Percentiles rank a stretch among this genome's conserved stretches.
Evolutionary conservation across 2,329 filamentous ascomycete species (phyloP).

Genomic region (Talaromyces sp.): DNA sequence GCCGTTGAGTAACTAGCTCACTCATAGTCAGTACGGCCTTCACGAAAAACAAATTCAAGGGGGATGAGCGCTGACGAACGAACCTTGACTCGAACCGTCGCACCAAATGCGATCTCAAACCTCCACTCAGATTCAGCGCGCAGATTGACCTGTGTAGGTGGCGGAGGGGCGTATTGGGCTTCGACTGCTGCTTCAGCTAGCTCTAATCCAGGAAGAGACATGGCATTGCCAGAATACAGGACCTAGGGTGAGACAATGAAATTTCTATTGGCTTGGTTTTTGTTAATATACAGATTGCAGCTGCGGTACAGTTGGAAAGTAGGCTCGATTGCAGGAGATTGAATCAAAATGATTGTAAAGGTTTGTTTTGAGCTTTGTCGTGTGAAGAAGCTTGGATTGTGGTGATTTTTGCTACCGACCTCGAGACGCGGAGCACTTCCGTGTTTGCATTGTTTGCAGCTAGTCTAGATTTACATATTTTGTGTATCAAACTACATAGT

Average conservation of each 20-base stretch:
- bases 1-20: constrained; percentile 65
- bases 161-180: constrained; percentile 36
- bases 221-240: constrained; percentile 36
- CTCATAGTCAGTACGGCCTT: background rate
- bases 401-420: background rate
- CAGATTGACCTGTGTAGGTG: constrained; percentile 53
- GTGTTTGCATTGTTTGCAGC: constrained; percentile 14
- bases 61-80: constrained; percentile 24
- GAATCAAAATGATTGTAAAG: background rate
- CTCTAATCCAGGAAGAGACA: constrained; percentile 74
- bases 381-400: constrained; percentile 1
- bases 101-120: constrained; percentile 65
- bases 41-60: background rate
- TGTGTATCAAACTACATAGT: background rate
- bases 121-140: constrained; percentile 72
- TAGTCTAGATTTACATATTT: background rate
- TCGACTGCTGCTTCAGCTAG: constrained; percentile 63
- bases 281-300: background rate
- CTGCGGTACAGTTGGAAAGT: background rate
- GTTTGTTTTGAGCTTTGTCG: background rate
- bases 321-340: background rate
- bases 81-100: constrained; percentile 55
- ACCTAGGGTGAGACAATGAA: background rate
- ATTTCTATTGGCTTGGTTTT: background rate
- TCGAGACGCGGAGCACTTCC: constrained; percentile 12